Conservation (phyloP, 495 filamentous ascomycete species). For the Amniculicola lignicola region DNA sequence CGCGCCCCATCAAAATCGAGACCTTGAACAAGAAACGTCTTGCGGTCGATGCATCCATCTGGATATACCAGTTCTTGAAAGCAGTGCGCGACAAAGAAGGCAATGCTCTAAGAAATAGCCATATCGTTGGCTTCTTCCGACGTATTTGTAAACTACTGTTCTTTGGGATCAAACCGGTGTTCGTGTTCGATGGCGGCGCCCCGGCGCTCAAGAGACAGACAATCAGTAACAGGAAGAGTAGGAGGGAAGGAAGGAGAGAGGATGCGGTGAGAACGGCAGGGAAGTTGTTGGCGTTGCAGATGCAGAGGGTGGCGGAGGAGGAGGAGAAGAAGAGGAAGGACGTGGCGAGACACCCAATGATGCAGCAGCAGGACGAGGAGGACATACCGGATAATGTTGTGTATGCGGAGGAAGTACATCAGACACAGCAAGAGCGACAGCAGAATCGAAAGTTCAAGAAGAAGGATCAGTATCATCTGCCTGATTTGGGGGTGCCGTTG, state of each 20-base stretch:
- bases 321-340: slow-evolving; percentile 64
- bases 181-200: slow-evolving; percentile 96
- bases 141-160: slow-evolving; percentile 95
- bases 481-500: slow-evolving; percentile 71
- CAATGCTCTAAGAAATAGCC: slow-evolving; percentile 90
- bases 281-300: slow-evolving; percentile 84
- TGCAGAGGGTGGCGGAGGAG: slow-evolving; percentile 83
- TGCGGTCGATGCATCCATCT: slow-evolving; percentile 96
- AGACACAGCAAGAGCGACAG: slow-evolving; percentile 72
- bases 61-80: slow-evolving; percentile 99
- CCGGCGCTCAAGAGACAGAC: slow-evolving; percentile 89
- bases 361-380: slow-evolving; percentile 55
- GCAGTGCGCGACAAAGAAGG: slow-evolving; percentile 98
- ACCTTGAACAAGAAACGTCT: slow-evolving; percentile 93
- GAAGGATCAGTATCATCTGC: slow-evolving; percentile 91
- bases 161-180: slow-evolving; percentile 94
- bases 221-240: slow-evolving; percentile 69
- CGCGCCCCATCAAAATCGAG: slow-evolving; percentile 86
- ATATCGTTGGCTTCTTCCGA: slow-evolving; percentile 95
- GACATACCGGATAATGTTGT: slow-evolving; percentile 72
- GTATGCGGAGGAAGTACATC: slow-evolving; percentile 83
- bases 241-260: slow-evolving; percentile 83
- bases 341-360: slow-evolving; percentile 41
- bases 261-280: slow-evolving; percentile 90
- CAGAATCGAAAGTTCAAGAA: slow-evolving; percentile 77